A percentile compares a stretch with the other conserved stretches of the same genome.
phyloP scores from a whole-genome alignment of 805 yeast species.

The Priceomyces carsonii region DNA sequence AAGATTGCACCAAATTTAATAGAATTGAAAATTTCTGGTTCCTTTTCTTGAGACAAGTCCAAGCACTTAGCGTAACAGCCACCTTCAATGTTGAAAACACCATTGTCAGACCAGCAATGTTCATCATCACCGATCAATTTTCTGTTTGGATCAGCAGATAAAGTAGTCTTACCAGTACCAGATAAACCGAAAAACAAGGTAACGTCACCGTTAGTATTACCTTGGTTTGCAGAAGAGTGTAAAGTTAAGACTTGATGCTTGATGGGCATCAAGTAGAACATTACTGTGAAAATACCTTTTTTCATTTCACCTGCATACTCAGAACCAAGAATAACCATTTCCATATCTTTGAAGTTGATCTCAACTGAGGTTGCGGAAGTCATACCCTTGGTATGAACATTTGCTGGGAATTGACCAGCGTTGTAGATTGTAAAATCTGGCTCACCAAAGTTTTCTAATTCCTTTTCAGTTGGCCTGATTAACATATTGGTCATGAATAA shows the following conservation, averaged over 20 bases:
- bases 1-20: constrained; percentile 92
- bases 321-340: constrained; percentile 97
- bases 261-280: constrained; percentile 98
- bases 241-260: constrained; percentile 87
- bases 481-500: constrained; percentile 97
- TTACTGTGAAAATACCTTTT: constrained; percentile 97
- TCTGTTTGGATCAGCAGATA: constrained; percentile 95
- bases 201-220: constrained; percentile 76
- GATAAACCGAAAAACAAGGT: constrained; percentile 95
- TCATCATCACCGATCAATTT: constrained; percentile 96
- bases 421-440: constrained; percentile 98
- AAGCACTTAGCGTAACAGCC: constrained; percentile 99
- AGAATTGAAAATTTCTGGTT: constrained; percentile 96
- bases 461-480: constrained; percentile 91
- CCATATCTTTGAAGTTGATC: constrained; percentile 96
- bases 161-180: constrained; percentile 97
- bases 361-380: constrained; percentile 94
- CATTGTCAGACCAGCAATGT: constrained; percentile 98
- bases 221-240: constrained; percentile 95
- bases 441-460: constrained; percentile 85
- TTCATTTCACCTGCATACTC: constrained; percentile 99
- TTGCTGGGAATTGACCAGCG: constrained; percentile 99
- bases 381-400: constrained; percentile 95
- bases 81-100: constrained; percentile 99
- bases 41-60: constrained; percentile 85